Evolutionary conservation across 176 grass and related monocot species (phyloP).

Genomic region (Avena atlantica): DNA sequence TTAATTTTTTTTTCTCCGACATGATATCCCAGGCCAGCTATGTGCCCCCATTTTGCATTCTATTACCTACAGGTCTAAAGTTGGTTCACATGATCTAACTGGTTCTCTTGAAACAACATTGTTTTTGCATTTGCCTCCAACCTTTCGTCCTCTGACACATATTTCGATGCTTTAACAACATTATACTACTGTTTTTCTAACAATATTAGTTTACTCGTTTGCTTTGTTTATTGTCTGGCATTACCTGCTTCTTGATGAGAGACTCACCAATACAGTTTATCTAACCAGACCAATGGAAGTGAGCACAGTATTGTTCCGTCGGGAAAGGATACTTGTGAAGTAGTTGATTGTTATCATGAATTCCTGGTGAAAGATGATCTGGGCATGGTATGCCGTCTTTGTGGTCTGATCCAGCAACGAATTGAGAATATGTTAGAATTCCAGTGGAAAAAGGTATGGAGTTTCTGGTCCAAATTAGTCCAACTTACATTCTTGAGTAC

Average conservation of each 20-base stretch:
- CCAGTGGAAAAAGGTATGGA: conserved; percentile 69
- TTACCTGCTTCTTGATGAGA: conserved; percentile 26
- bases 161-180: conserved; percentile 20
- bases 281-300: conserved; percentile 44
- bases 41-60: background rate
- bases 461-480: conserved; percentile 30
- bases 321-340: conserved; percentile 43
- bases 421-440: conserved; percentile 71
- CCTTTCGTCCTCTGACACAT: background rate
- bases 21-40: background rate
- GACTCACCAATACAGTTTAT: conserved; percentile 28
- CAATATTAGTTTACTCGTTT: background rate
- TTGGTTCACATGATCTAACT: background rate
- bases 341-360: conserved; percentile 61
- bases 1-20: background rate
- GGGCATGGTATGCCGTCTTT: conserved; percentile 72
- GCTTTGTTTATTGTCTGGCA: conserved; percentile 7
- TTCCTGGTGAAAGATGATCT: conserved; percentile 68
- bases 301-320: conserved; percentile 25
- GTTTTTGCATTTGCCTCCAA: background rate
- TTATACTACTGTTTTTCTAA: background rate
- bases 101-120: conserved; percentile 17
- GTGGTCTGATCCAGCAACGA: conserved; percentile 73
- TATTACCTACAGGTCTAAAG: background rate
- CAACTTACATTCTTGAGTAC: conserved; percentile 16